Evolutionary conservation across 2,329 filamentous ascomycete species (phyloP).

Genomic region (Chaetothyriales sp.): DNA sequence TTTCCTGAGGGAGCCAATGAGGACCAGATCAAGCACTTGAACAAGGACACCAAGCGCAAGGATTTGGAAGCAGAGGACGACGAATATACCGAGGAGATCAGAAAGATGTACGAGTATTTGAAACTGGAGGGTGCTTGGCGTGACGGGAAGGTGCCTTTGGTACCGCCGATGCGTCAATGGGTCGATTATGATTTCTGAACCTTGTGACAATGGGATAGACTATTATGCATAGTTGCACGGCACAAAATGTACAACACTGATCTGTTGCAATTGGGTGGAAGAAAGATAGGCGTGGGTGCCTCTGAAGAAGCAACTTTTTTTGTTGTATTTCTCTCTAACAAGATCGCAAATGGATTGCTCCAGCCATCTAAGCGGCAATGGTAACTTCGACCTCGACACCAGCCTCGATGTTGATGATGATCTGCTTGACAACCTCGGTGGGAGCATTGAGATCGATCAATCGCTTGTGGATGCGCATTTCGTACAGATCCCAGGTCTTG

Average conservation of each 20-base stretch:
- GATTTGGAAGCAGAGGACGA: slow-evolving; percentile 24
- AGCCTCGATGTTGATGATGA: slow-evolving; percentile 40
- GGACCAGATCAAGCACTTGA: slow-evolving; percentile 26
- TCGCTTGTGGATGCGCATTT: slow-evolving; percentile 99
- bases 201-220: neutral
- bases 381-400: slow-evolving; percentile 40
- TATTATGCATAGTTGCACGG: neutral
- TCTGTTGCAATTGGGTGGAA: neutral
- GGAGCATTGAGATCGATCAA: slow-evolving; percentile 94
- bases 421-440: slow-evolving; percentile 56
- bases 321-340: neutral
- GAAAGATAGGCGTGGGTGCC: neutral
- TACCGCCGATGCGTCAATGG: slow-evolving; percentile 66
- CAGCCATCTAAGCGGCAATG: slow-evolving; percentile 34
- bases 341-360: neutral
- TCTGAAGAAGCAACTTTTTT: neutral
- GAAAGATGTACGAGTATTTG: slow-evolving; percentile 50
- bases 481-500: slow-evolving; percentile 98
- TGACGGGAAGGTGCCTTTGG: slow-evolving; percentile 53
- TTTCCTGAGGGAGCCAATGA: slow-evolving; percentile 53
- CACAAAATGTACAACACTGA: neutral
- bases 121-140: slow-evolving; percentile 52
- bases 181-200: slow-evolving; percentile 55
- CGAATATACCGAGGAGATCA: slow-evolving; percentile 45
- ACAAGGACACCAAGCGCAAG: slow-evolving; percentile 36